Evolutionary conservation across 257 asterid genomes (phyloP), one percentile per base, ranked within the genome.

Genomic region (Penstemon eatonii): DNA sequence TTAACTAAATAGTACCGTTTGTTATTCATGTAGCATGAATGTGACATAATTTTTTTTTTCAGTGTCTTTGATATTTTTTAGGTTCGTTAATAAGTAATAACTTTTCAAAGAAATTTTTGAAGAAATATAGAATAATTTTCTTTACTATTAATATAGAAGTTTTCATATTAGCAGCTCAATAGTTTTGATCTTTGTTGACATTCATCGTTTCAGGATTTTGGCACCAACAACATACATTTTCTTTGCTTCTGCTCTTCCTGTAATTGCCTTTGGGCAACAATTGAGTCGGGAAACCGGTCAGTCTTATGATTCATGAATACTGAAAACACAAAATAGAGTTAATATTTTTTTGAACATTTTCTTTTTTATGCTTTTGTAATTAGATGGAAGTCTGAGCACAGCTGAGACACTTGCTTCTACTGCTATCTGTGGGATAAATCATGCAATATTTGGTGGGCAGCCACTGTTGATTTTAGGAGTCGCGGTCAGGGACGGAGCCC

Each of bases 401-500:
- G 80, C 84, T 18, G 98, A 92, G 81, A 84, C 98, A 65, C 96
- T 92, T 69, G 79, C 81, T 70, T 92, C 98, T 45, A 92, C 98
- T 4, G 95, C 96, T 58, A 73, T 92, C 4, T 89, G 96, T 76
- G 98, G 98, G 39, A 25, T 92, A 61, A 86, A 89, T 61, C 98
- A 92, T 72, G 66, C 98, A 4, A 77, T 89, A 50, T 77, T 89
- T 0, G 96, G 98, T 43, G 98, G 98, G 64, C 96, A 92, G 63
- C 98, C 98, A 47, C 78, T 92, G n/a, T 67, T 92, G 84, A 86
- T 92, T 65, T 73, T 92, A 69, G 98, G 98, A 70, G 96, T 92
- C 75, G 98, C 98, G 53, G 98, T 89, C n/a, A n/a, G n/a, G n/a
- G n/a, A n/a, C n/a, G n/a, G n/a, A n/a, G n/a, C n/a, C n/a, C n/a